Conservation (phyloP, 331 rosid species). For the Erythrophleum ivorense region DNA sequence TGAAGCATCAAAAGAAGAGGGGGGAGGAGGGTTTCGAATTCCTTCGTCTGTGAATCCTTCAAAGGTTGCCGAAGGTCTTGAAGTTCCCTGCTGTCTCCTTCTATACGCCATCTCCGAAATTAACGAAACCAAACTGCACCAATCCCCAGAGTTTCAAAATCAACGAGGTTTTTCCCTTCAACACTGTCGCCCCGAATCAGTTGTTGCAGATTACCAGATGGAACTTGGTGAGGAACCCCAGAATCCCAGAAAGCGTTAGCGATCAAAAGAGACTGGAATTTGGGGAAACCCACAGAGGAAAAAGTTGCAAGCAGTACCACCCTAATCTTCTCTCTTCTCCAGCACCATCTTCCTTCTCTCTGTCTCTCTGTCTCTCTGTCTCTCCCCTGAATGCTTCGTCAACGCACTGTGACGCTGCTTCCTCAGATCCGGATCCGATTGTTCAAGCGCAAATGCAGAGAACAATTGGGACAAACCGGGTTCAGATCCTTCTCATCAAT, state of each 20-base stretch:
- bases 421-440: constrained; percentile 8
- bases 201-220: background rate
- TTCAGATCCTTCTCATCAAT: background rate
- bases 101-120: constrained; percentile 56
- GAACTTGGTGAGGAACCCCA: background rate
- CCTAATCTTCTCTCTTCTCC: background rate
- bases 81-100: constrained; percentile 56
- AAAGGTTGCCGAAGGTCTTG: constrained; percentile 39
- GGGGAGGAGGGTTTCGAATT: constrained; percentile 35
- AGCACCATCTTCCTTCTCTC: background rate
- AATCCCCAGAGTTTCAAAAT: background rate
- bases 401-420: constrained; percentile 2
- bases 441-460: background rate
- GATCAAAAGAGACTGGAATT: background rate
- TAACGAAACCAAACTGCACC: background rate
- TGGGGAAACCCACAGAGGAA: background rate
- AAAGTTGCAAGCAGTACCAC: background rate
- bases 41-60: constrained; percentile 37
- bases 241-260: background rate
- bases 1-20: constrained; percentile 52
- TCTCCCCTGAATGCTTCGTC: background rate
- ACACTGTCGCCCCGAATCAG: background rate
- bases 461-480: background rate
- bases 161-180: background rate
- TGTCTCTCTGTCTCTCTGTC: background rate